Evolutionary conservation across 2,329 filamentous ascomycete species (phyloP).

Genomic region (Aspergillus texensis): DNA sequence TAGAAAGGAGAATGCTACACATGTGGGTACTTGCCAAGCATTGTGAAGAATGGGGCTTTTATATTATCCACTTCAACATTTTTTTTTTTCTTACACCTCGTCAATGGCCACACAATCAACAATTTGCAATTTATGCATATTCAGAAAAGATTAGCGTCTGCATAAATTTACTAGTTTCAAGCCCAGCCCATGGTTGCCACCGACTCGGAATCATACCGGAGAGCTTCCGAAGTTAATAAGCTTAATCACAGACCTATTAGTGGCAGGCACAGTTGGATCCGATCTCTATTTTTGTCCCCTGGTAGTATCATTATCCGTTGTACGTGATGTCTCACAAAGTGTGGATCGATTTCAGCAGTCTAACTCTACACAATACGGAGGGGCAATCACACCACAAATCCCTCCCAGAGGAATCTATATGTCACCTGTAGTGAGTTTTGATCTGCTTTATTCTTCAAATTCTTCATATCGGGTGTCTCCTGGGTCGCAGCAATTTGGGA

Average conservation of each 20-base stretch:
- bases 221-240: not conserved
- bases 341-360: not conserved
- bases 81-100: no score
- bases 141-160: not conserved
- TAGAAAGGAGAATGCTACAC: not conserved
- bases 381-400: not conserved
- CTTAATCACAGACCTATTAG: not conserved
- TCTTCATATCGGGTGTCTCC: not conserved
- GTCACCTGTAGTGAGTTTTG: not conserved
- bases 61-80: not conserved
- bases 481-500: no score
- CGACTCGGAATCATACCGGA: not conserved
- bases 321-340: not conserved
- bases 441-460: not conserved
- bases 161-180: not conserved
- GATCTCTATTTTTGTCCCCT: not conserved
- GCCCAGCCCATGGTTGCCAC: not conserved
- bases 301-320: not conserved
- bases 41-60: not conserved
- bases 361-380: not conserved
- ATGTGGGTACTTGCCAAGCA: not conserved
- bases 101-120: no score
- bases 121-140: not conserved
- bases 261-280: not conserved
- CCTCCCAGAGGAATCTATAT: not conserved